Percentiles rank a stretch among this genome's conserved stretches.
phyloP scores from a whole-genome alignment of 2,329 filamentous ascomycete genomes.

The Graphium sp. region DNA sequence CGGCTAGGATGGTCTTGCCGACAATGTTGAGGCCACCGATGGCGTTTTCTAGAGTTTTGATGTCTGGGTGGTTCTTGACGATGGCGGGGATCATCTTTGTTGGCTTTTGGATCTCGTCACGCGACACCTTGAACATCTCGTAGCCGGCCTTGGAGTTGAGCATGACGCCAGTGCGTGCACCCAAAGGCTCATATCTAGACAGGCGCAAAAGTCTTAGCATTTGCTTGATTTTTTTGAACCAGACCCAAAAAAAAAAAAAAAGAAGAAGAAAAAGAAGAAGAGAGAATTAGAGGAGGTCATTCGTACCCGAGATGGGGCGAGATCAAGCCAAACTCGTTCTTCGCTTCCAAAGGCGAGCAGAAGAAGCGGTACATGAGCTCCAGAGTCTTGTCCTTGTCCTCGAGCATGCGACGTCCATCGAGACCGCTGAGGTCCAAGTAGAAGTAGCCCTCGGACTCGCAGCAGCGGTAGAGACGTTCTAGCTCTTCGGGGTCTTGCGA shows the following conservation, averaged over 20 bases:
- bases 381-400: constrained; percentile 32
- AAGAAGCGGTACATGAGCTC: constrained; percentile 40
- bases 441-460: constrained; percentile 35
- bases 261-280: background rate
- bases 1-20: constrained; percentile 31
- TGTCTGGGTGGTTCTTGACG: constrained; percentile 29
- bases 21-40: constrained; percentile 31
- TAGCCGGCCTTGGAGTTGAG: constrained; percentile 31
- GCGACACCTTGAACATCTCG: constrained; percentile 34
- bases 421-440: constrained; percentile 35
- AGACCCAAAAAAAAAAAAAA: no score
- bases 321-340: constrained; percentile 38
- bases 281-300: no score
- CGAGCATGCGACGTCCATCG: constrained; percentile 32
- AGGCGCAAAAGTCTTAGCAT: no score
- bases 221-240: no score
- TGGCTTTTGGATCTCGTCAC: constrained; percentile 29
- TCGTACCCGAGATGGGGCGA: constrained; percentile 32
- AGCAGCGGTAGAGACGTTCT: constrained; percentile 29
- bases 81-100: constrained; percentile 26
- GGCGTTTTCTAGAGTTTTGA: constrained; percentile 28
- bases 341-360: constrained; percentile 29
- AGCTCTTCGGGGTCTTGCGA: constrained; percentile 36
- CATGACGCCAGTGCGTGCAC: constrained; percentile 27
- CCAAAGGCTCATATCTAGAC: constrained; percentile 32